phyloP scores from a whole-genome alignment of 345 rosid genomes.

The Citropsis articulata region DNA sequence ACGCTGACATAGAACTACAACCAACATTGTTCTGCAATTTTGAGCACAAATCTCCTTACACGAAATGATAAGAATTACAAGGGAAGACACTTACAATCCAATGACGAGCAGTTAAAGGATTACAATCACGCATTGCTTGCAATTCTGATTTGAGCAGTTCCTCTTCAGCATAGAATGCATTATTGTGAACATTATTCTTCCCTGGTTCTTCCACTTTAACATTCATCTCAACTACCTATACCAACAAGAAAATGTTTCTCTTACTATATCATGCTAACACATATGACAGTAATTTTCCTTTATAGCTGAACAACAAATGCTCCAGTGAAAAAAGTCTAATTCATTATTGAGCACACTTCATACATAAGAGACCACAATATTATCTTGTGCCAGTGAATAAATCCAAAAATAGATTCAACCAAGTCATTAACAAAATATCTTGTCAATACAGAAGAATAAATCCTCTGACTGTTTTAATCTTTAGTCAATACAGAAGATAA shows the following conservation, averaged over 20 bases:
- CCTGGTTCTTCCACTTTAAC: slow-evolving; percentile 74
- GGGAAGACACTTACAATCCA: slow-evolving; percentile 59
- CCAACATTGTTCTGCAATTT: background rate
- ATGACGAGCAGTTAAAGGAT: slow-evolving; percentile 64
- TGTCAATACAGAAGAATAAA: background rate
- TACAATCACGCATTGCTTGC: slow-evolving; percentile 69
- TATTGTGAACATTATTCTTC: slow-evolving; percentile 59
- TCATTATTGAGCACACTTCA: too few species aligned
- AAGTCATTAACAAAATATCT: background rate
- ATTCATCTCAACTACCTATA: slow-evolving; percentile 65
- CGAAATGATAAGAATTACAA: background rate
- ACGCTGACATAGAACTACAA: background rate
- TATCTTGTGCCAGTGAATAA: background rate
- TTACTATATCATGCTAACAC: slow-evolving; percentile 4
- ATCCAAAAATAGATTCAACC: background rate
- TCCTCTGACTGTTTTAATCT: background rate
- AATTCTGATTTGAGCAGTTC: slow-evolving; percentile 53
- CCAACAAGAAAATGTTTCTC: background rate
- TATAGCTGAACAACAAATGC: background rate
- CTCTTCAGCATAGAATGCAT: slow-evolving; percentile 77
- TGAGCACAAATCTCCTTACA: slow-evolving; percentile 1
- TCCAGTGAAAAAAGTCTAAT: background rate
- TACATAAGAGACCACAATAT: background rate
- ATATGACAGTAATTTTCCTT: background rate
- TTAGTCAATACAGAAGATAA: background rate